Base-by-base conservation (phyloP, 768 basidiomycete genomes). In the Saitozyma podzolica region DNA sequence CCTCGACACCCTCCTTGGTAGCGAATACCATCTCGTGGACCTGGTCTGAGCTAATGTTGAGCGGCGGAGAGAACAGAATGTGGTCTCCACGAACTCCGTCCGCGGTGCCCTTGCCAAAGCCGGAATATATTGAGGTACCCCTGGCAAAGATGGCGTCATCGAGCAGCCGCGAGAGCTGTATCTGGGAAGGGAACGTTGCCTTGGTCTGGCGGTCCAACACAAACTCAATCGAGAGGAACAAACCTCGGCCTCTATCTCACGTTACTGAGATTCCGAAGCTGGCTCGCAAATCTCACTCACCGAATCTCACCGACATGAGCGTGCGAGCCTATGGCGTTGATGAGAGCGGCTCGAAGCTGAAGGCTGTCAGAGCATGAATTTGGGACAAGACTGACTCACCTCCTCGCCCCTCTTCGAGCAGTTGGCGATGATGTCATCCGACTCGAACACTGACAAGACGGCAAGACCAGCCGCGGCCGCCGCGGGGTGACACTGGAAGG, bases 31-130 rank as follows among this genome's bases (percentile, higher is more conserved):
- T n/a, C n/a, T n/a, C n/a, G n/a, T n/a, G n/a, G n/a, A n/a, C n/a
- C n/a, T n/a, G n/a, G n/a, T 86, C 84, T 61, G 82, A 80, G 2
- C 86, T 90, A 50, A 90, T 83, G 72, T 88, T 93, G 76, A 90
- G 91, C 6, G 91, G 88, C 40, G 92, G 92, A 0, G 90, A 84
- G 56, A 94, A 81, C 62, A 93, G 84, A 56, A 86, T 80, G 68
- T 88, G 86, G 62, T 91, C 85, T 76, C 92, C 92, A 76, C 83
- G 84, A 8, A 83, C 86, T 13, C 90, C 90, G 72, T 90, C 85
- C 40, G 89, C 65, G 6, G 65, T 62, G 14, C 60, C 65, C 40
- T 52, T 65, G 10, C 54, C 75, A 58, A 86, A 86, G 50, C 84
- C 85, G 40, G 85, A 88, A 77, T 91, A 91, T 16, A 89, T 84